phyloP scores from a whole-genome alignment of 2,329 filamentous ascomycete species.

The Hymenoscyphus fraxineus region DNA sequence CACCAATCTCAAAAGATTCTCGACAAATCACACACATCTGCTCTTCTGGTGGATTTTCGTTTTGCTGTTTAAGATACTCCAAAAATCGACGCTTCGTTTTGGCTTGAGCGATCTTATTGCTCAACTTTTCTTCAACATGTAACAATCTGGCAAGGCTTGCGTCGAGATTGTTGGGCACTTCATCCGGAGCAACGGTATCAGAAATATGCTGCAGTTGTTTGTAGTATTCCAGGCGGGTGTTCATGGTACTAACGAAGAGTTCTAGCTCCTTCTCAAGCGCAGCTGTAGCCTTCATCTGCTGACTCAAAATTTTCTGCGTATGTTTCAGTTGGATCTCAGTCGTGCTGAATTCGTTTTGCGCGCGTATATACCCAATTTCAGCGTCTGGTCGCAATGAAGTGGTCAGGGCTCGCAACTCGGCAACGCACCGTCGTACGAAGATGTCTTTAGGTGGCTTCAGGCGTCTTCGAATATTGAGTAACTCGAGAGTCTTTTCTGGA shows the following conservation, averaged over 20 bases:
- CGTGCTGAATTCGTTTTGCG: conserved; percentile 60
- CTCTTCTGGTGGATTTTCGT: conserved; percentile 56
- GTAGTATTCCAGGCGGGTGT: conserved; percentile 83
- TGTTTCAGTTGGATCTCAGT: conserved; percentile 59
- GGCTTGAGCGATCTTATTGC: conserved; percentile 55
- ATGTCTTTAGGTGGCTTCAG: conserved; percentile 48
- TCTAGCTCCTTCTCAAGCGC: conserved; percentile 68
- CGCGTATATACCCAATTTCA: conserved; percentile 50
- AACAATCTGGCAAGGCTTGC: conserved; percentile 43
- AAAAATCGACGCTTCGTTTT: conserved; percentile 76
- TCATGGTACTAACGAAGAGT: conserved; percentile 74
- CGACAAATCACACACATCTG: conserved; percentile 86
- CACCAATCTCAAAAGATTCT: conserved; percentile 69
- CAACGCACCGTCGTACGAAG: conserved; percentile 68
- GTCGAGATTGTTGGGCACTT: conserved; percentile 43
- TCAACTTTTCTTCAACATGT: conserved; percentile 55
- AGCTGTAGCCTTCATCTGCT: conserved; percentile 48
- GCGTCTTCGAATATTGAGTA: conserved; percentile 46
- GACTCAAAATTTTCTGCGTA: conserved; percentile 50
- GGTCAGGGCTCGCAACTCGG: conserved; percentile 63
- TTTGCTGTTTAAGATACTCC: conserved; percentile 35
- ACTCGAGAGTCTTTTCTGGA: conserved; percentile 56
- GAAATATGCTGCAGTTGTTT: conserved; percentile 87
- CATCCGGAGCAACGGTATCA: conserved; percentile 75
- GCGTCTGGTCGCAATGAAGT: conserved; percentile 57